A percentile compares a stretch with the other conserved stretches of the same genome.
These are phyloP conservation scores for Alternaria metachromatica DNA, from an alignment of 2,329 filamentous ascomycete species.

Conservation along the genomic window DNA sequence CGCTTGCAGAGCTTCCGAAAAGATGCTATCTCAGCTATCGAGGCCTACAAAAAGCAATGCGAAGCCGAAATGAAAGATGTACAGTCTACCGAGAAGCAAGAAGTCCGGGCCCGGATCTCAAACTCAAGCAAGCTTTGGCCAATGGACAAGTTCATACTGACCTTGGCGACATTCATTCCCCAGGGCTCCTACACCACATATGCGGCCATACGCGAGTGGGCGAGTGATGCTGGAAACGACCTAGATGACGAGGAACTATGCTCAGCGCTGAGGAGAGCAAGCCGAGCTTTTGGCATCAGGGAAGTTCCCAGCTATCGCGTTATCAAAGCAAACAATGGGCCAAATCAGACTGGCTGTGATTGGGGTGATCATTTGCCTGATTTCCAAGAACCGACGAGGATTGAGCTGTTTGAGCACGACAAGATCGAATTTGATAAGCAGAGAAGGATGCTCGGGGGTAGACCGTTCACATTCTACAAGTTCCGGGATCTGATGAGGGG, in stretches of 20 bases:
- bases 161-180: constrained; percentile 5
- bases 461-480: neutral
- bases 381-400: neutral
- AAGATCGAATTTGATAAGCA: neutral
- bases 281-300: neutral
- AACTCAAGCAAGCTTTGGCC: neutral
- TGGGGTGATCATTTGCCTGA: neutral
- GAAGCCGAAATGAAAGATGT: neutral
- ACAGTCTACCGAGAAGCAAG: neutral
- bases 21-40: neutral
- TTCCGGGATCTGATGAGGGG: neutral
- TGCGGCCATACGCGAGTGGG: neutral
- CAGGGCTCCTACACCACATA: neutral
- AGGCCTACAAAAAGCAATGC: neutral
- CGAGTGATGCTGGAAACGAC: neutral
- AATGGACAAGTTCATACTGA: neutral
- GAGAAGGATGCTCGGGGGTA: neutral
- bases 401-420: neutral
- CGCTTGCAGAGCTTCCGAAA: neutral
- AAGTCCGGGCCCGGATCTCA: neutral
- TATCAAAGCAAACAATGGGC: neutral
- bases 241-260: neutral
- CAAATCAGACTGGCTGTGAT: neutral
- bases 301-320: neutral
- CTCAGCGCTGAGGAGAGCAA: neutral